Evolutionary conservation across 1,284 basidiomycete genomes (phyloP), one percentile per base, ranked within the genome.

Genomic region (Phylloboletellus chloephorus): DNA sequence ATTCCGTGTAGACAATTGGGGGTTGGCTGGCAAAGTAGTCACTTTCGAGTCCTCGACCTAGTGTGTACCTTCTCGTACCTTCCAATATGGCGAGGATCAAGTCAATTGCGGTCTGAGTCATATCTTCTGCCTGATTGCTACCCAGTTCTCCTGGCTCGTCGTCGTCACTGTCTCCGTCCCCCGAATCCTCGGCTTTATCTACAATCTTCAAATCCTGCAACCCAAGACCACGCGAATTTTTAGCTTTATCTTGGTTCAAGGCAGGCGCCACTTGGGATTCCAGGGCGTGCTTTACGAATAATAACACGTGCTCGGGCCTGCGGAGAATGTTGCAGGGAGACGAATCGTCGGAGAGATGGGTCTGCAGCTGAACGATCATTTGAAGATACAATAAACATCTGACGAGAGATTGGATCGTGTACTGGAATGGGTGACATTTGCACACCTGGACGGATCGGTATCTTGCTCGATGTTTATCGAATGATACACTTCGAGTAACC

Each of bases 51-150:
- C n/a, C 13, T 31, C n/a, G 11, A 11, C 5, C n/a, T 17, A 22
- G 0, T 2, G 3, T 28, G 19, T 26, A 41, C 15, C 4, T 43
- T 39, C 0, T 3, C 57, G 39, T 52, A 88, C 90, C 84, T 78
- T 94, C 89, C 16, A 94, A 69, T 17, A 89, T 73, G 0, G 89
- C 81, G 3, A 94, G 73, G 9, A 95, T 66, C 1, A 94, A 63
- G 47, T 82, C 84, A 12, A 93, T 63, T 4, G 88, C 79, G 0
- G 89, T 92, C 45, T 79, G 76, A 0, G 74, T 69, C 68, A 93
- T 76, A 46, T 84, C 73, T 48, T 76, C 71, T 9, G 65, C 59
- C 34, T 39, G 36, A 16, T 47, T 41, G 15, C 13, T n/a, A 10
- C 17, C 24, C n/a, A 54, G 11, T 35, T 34, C 59, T 31, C 58